Base-by-base conservation (phyloP, 805 yeast genomes). In the Starmerella apis region DNA sequence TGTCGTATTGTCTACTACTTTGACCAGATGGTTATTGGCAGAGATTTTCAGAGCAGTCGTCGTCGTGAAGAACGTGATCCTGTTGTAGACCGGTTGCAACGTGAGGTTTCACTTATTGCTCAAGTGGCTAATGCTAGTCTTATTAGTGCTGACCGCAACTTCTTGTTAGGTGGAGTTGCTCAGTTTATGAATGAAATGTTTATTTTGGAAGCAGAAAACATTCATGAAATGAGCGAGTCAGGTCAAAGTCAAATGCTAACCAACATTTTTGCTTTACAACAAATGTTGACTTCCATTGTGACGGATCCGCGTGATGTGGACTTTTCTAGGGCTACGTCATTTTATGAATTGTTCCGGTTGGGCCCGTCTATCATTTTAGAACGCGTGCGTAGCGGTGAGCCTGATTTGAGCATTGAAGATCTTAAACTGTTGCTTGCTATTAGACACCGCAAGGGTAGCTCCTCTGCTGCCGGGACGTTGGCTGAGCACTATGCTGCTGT, bases 251-350 rank as follows among this genome's bases (percentile, higher is more conserved):
- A 76, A 56, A 67, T 83, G 53, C 66, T 77, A 51, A 68, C 78
- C 56, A 82, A 82, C 61, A 76, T 83, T 19, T 70, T 78, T 47
- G 79, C 82, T 0, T 64, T 82, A 38, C 86, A 80, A 65, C 88
- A 82, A 61, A 76, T 79, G 74, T 70, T 83, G 49, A 72, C 83
- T 52, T 77, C 76, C 52, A 71, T 81, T 30, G 72, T 76, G 61
- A 61, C 64, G 22, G 69, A 71, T 51, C 78, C 81, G 0, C 73
- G 73, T 33, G 68, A 68, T 18, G 77, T 80, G 13, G 74, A 78
- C 53, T 80, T 81, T 59, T 61, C 71, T 22, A 65, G 70, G 24
- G 72, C 83, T 1, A 67, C 79, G 3, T 61, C 68, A 14, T 83
- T 78, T 66, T 83, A 75, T 61, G 79, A 78, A 42, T 49, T 58